Base-by-base conservation (phyloP, 139 green algal species). In the Dunaliella primolecta region DNA sequence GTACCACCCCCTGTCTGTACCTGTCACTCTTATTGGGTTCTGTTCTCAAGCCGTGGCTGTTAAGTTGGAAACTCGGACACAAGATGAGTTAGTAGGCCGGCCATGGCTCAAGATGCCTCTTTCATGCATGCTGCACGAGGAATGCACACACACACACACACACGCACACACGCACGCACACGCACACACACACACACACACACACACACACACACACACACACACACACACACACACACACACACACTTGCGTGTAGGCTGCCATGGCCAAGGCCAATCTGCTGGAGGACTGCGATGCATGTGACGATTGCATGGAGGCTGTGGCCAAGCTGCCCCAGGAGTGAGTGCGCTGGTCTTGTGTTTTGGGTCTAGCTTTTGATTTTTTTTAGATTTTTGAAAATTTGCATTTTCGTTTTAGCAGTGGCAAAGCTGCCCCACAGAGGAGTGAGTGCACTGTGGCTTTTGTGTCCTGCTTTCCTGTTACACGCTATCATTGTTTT, bases 251-350 rank as follows among this genome's bases (percentile, higher is more conserved):
- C 11, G 7, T 71, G n/a, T 88, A 94, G 85, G 85, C 83, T 36
- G 92, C 95, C 64, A 98, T 98, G 96, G 79, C 87, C 74, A 96
- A 97, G 84, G 91, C 90, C 2, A 93, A 93, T 0, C 32, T 90
- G 32, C 57, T 82, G 27, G 84, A 89, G 29, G 90, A 97, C 81
- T 98, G 94, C 87, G 70, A 90, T 24, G 88, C 91, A 34, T 91
- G 89, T 36, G 89, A 93, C 11, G 89, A 92, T 77, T 79, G 36
- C 35, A 81, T 83, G 37, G 86, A 87, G 74, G 91, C 87, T 20
- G 83, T 35, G 0, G 75, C 71, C 31, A 35, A 84, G 84, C 77
- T 91, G 77, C 75, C 81, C 29, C 37, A 81, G 20, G 81, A 81
- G 55, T 82, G 64, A 36, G 33, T 30, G n/a, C n/a, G n/a, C n/a